These are phyloP conservation scores for Parascedosporium putredinis DNA, from an alignment of 2,329 filamentous ascomycete species.

Conservation along the genomic window DNA sequence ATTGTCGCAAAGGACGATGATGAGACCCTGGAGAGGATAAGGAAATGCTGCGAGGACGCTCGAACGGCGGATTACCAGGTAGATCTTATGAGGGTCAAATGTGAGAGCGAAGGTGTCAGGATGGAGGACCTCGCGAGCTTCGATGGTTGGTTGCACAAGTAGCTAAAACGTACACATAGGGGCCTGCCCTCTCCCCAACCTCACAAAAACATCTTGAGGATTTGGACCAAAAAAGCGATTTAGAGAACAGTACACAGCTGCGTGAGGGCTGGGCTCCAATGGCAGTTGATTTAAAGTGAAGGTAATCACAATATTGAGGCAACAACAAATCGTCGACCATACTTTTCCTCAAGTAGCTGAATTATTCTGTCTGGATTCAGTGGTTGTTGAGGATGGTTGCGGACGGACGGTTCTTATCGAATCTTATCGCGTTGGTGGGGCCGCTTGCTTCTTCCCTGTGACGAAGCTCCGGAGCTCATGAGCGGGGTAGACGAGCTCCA, in stretches of 20 bases:
- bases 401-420: no score
- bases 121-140: conserved; percentile 34
- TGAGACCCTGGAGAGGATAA: conserved; percentile 53
- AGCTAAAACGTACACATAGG: neutral
- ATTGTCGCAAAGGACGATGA: conserved; percentile 67
- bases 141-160: conserved; percentile 26
- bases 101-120: conserved; percentile 59
- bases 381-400: no score
- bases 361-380: no score
- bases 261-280: neutral
- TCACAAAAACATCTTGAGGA: no score
- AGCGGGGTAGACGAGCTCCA: neutral
- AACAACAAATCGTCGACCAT: no score
- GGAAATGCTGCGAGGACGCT: conserved; percentile 53
- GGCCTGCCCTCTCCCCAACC: neutral
- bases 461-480: neutral
- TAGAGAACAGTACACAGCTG: neutral
- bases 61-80: conserved; percentile 46
- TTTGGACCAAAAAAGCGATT: no score
- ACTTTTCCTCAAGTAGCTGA: no score
- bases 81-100: conserved; percentile 56
- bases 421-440: neutral
- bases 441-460: no score
- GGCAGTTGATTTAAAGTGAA: no score
- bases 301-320: no score